Evolutionary conservation across 2,329 filamentous ascomycete genomes (phyloP).

Genomic region (Furcasterigmium sp.): DNA sequence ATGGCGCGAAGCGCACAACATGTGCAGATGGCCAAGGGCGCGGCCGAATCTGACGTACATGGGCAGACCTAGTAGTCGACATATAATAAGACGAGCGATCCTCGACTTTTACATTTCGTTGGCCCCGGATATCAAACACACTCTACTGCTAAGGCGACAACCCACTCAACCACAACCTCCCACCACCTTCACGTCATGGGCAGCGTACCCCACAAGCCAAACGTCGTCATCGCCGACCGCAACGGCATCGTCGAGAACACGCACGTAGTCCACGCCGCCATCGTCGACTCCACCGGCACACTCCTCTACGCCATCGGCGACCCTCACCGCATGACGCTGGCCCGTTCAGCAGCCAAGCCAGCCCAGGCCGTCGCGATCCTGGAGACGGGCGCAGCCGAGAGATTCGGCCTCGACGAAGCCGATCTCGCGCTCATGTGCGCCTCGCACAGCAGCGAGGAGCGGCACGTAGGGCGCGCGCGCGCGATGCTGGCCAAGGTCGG

Average conservation of each 20-base stretch:
- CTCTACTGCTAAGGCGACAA: too few species aligned
- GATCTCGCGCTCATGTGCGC: constrained; percentile 42
- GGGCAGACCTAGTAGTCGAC: too few species aligned
- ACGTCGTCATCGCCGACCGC: constrained; percentile 29
- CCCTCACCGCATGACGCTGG: constrained; percentile 32
- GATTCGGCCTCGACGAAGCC: constrained; percentile 27
- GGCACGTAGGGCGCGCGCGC: constrained; percentile 29
- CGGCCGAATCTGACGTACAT: too few species aligned
- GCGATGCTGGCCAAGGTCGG: constrained; percentile 29
- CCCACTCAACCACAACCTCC: too few species aligned
- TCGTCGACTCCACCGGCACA: constrained; percentile 29
- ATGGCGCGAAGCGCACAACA: too few species aligned
- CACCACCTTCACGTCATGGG: not conserved
- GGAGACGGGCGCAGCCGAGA: constrained; percentile 31
- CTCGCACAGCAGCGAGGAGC: constrained; percentile 38
- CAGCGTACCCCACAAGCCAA: constrained; percentile 5
- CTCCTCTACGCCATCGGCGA: constrained; percentile 34
- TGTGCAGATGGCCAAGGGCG: too few species aligned
- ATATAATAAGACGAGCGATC: too few species aligned
- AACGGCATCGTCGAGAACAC: constrained; percentile 36
- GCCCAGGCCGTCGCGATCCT: constrained; percentile 37
- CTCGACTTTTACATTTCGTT: too few species aligned
- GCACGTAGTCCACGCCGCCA: constrained; percentile 35
- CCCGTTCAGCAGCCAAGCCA: constrained; percentile 40
- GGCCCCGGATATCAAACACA: too few species aligned